Evolutionary conservation across 1,139 yeast species (phyloP), one percentile per base, ranked within the genome.

Genomic region (Yamadazyma jaroonii): DNA sequence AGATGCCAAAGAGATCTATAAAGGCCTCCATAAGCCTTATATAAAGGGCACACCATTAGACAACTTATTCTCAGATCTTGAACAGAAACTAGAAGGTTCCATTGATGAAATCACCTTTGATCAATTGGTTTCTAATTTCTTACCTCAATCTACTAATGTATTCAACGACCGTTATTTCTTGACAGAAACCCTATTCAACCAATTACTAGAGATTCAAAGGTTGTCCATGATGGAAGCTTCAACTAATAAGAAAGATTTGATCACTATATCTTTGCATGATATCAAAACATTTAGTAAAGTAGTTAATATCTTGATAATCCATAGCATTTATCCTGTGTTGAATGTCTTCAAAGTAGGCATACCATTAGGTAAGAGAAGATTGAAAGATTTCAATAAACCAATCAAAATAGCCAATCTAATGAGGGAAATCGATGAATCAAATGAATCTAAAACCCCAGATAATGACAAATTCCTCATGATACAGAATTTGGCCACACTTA

Each of bases 181-280:
- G 2, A 49, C 65, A 2, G 54, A 56, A 8, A 41, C 38, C 33
- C 50, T 72, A 14, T 52, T 73, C n/a, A 53, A 58, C 14, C 49
- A 52, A 29, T 48, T 74, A n/a, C 33, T 53, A 3, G 49, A 61
- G 22, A 66, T 77, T 20, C 78, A 74, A 47, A 34, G 44, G 8
- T 44, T 59, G 6, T 61, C 79, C 1, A 45, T 52, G 10, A 56
- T 57, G 44, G 46, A 47, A 40, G 25, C 45, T 24, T 17, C 20
- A 4, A 35, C 38, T 12, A 37, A 41, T 14, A 54, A 67, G 36
- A 53, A 68, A 6, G 59, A 74, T 33, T 56, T 85, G 36, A 74
- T 90, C 13, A 67, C 84, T 6, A 82, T 90, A 11, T 86, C 97
- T 0, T 65, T 90, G 9, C 90, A 87, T 52, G 97, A 90, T 54